phyloP scores from a whole-genome alignment of 2,329 filamentous ascomycete species.

The Penicillium vulpinum region DNA sequence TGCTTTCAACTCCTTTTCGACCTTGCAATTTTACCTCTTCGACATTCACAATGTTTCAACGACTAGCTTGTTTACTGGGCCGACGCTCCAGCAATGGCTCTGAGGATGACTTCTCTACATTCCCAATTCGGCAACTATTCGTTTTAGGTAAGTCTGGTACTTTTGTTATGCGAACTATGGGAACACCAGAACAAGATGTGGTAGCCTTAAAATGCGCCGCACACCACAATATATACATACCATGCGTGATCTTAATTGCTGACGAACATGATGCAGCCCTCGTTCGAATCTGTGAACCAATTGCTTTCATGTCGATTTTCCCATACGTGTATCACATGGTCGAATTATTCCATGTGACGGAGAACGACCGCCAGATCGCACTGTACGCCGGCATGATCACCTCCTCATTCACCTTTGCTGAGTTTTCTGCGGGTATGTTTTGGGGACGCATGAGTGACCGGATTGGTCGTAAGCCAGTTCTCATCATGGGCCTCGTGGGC shows the following conservation, averaged over 20 bases:
- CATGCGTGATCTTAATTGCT: neutral
- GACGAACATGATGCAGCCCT: slow-evolving; percentile 59
- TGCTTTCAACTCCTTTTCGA: neutral
- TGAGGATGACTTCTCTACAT: slow-evolving; percentile 44
- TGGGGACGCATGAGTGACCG: slow-evolving; percentile 93
- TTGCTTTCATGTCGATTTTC: slow-evolving; percentile 99
- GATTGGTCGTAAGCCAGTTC: slow-evolving; percentile 87
- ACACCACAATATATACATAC: neutral
- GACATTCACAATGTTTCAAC: slow-evolving; percentile 35
- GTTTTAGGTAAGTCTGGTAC: slow-evolving; percentile 44
- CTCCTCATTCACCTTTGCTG: slow-evolving; percentile 91
- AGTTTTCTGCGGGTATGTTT: slow-evolving; percentile 87
- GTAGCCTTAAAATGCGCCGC: slow-evolving; percentile 1
- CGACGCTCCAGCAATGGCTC: slow-evolving; percentile 30
- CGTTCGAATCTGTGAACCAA: slow-evolving; percentile 95
- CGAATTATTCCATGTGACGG: slow-evolving; percentile 80
- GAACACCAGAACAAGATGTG: neutral
- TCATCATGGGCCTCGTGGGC: slow-evolving; percentile 83
- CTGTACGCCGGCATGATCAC: slow-evolving; percentile 96
- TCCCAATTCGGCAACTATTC: slow-evolving; percentile 60
- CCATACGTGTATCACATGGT: slow-evolving; percentile 99
- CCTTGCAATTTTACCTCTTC: neutral
- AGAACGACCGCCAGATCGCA: slow-evolving; percentile 76
- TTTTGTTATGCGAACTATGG: slow-evolving; percentile 23
- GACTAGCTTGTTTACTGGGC: slow-evolving; percentile 35